These are phyloP conservation scores for Amauroascus niger DNA, from an alignment of 2,329 filamentous ascomycete species.

Conservation along the genomic window DNA sequence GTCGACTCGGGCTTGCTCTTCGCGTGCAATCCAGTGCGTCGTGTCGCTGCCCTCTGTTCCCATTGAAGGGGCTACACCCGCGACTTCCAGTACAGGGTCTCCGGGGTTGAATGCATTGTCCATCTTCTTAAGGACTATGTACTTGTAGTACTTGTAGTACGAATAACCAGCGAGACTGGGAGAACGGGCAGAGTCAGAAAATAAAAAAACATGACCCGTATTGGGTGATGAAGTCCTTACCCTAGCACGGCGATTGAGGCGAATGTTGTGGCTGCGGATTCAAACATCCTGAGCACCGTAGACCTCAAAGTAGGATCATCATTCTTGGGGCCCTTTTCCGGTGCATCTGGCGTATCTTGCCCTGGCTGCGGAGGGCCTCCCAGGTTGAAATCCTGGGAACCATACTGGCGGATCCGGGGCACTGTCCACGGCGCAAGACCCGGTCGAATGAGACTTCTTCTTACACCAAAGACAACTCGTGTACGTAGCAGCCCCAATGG, in stretches of 20 bases:
- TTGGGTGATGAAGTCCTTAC: conserved; percentile 23
- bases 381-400: conserved; percentile 15
- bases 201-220: not conserved
- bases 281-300: conserved; percentile 54
- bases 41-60: conserved; percentile 34
- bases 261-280: conserved; percentile 64
- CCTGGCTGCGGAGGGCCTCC: conserved; percentile 14
- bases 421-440: conserved; percentile 7
- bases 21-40: conserved; percentile 70
- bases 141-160: conserved; percentile 81
- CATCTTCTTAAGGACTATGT: conserved; percentile 85
- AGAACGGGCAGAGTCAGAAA: conserved; percentile 12
- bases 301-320: conserved; percentile 29
- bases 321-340: conserved; percentile 17
- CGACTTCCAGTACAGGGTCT: conserved; percentile 77
- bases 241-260: conserved; percentile 65
- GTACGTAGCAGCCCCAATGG: conserved; percentile 5
- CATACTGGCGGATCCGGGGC: conserved; percentile 10
- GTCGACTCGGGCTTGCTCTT: conserved; percentile 74
- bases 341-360: conserved; percentile 21
- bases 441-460: conserved; percentile 9
- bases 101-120: conserved; percentile 82
- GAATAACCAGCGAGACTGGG: conserved; percentile 57
- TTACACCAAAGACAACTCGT: conserved; percentile 4
- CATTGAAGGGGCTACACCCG: conserved; percentile 43